Evolutionary conservation across 495 filamentous ascomycete genomes (phyloP).

Genomic region (Hypoxylon rickii): DNA sequence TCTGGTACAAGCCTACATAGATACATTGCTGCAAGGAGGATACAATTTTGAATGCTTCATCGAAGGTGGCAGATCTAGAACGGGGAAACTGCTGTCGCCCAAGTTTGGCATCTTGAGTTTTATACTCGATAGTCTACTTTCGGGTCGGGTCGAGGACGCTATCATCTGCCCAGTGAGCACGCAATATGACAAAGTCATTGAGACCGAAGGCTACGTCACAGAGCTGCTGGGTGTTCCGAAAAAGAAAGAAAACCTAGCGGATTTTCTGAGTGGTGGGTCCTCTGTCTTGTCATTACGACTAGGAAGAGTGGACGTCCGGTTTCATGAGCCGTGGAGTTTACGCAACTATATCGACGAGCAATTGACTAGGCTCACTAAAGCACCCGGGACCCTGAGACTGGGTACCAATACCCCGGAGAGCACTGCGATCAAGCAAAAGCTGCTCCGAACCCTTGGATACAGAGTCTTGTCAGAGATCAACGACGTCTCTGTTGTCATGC

Average conservation of each 20-base stretch:
- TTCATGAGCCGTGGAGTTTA: slow-evolving; percentile 93
- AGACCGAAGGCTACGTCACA: slow-evolving; percentile 94
- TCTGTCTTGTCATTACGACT: slow-evolving; percentile 86
- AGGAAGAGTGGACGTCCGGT: slow-evolving; percentile 91
- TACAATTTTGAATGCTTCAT: slow-evolving; percentile 97
- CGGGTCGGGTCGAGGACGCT: slow-evolving; percentile 85
- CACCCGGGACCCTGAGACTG: slow-evolving; percentile 44
- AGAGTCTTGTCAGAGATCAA: slow-evolving; percentile 94
- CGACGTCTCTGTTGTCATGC: slow-evolving; percentile 95
- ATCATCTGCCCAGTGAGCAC: slow-evolving; percentile 94
- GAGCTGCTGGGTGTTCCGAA: slow-evolving; percentile 94
- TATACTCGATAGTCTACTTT: slow-evolving; percentile 85
- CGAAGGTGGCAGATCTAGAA: slow-evolving; percentile 89
- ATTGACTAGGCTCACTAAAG: slow-evolving; percentile 52
- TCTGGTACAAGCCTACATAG: slow-evolving; percentile 93
- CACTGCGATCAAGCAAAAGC: slow-evolving; percentile 55
- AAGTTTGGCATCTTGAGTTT: slow-evolving; percentile 97
- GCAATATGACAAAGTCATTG: slow-evolving; percentile 98
- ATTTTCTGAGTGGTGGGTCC: slow-evolving; percentile 81
- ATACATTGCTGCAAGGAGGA: slow-evolving; percentile 85
- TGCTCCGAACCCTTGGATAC: slow-evolving; percentile 85
- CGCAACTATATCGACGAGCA: slow-evolving; percentile 78
- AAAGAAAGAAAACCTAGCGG: slow-evolving; percentile 86
- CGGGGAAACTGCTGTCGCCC: slow-evolving; percentile 88
- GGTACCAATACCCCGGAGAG: slow-evolving; percentile 50